These are phyloP conservation scores for Phaeosphaeria sp. DNA, from an alignment of 2,329 filamentous ascomycete species.

Conservation along the genomic window DNA sequence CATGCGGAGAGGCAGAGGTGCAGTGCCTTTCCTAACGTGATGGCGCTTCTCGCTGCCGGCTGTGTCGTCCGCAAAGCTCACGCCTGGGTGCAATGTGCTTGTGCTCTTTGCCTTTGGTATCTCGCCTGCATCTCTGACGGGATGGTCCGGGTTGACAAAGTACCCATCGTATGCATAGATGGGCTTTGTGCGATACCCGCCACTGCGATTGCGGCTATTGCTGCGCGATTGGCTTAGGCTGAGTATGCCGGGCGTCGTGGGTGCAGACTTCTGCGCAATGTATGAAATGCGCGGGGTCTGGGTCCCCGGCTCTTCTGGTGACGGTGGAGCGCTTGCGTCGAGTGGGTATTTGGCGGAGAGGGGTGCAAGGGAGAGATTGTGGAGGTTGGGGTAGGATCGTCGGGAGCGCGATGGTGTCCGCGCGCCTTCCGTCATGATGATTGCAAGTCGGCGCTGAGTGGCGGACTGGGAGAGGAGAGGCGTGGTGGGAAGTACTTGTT, in stretches of 20 bases:
- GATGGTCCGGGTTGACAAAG: conserved; percentile 33
- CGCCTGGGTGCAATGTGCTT: conserved; percentile 45
- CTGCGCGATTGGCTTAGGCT: conserved; percentile 49
- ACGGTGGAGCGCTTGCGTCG: conserved; percentile 50
- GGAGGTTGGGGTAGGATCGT: conserved; percentile 66
- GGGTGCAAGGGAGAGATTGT: conserved; percentile 67
- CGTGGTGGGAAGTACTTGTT: conserved; percentile 1
- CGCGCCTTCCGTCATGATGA: conserved; percentile 29
- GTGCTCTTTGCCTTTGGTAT: conserved; percentile 58
- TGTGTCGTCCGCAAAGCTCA: conserved; percentile 32
- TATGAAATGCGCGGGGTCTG: conserved; percentile 52
- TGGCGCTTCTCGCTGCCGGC: conserved; percentile 19
- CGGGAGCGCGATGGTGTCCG: conserved; percentile 44
- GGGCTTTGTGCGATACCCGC: conserved; percentile 44
- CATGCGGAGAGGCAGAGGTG: conserved; percentile 34
- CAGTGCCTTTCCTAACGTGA: conserved; percentile 41
- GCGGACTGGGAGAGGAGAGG: neutral
- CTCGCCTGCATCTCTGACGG: conserved; percentile 34
- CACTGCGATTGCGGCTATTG: conserved; percentile 25
- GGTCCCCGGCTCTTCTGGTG: conserved; percentile 33
- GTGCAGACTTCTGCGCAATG: conserved; percentile 57
- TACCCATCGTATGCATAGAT: conserved; percentile 43
- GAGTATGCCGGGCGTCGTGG: conserved; percentile 57
- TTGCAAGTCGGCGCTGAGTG: neutral
- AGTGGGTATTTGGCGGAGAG: conserved; percentile 63